These are phyloP conservation scores for Fusarium sp. DNA, from an alignment of 2,329 filamentous ascomycete species.

Conservation along the genomic window DNA sequence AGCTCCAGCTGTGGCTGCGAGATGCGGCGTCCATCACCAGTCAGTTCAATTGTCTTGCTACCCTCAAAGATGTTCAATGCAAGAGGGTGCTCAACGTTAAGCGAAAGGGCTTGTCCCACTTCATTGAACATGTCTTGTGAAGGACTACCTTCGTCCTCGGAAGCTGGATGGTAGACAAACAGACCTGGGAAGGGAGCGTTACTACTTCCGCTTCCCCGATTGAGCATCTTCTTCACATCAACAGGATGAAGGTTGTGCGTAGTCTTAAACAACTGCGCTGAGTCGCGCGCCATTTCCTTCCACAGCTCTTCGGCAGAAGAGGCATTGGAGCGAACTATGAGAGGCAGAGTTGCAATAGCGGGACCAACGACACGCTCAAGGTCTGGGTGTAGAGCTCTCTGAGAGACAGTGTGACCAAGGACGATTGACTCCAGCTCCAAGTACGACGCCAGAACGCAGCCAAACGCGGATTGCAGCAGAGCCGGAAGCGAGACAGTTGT, in stretches of 20 bases:
- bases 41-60: conserved; percentile 2
- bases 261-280: conserved; percentile 1
- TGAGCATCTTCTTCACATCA: conserved; percentile 28
- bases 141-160: neutral
- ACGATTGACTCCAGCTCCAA: conserved; percentile 9
- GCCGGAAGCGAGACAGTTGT: neutral
- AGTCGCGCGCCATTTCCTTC: conserved; percentile 11
- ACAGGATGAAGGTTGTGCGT: conserved; percentile 18
- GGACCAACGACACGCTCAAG: conserved; percentile 9
- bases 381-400: conserved; percentile 10
- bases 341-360: conserved; percentile 19
- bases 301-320: neutral
- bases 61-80: conserved; percentile 22
- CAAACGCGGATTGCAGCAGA: conserved; percentile 19
- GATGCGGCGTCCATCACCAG: conserved; percentile 21
- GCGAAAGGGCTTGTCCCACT: conserved; percentile 16
- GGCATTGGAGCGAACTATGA: conserved; percentile 7
- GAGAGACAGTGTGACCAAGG: conserved; percentile 16
- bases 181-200: conserved; percentile 18
- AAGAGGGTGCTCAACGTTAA: conserved; percentile 28
- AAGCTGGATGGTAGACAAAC: conserved; percentile 24
- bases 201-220: neutral
- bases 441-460: conserved; percentile 14
- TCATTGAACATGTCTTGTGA: conserved; percentile 4
- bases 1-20: conserved; percentile 17